Evolutionary conservation across 257 asterid genomes (phyloP), one percentile per base, ranked within the genome.

Genomic region (Ilex aquifolium): DNA sequence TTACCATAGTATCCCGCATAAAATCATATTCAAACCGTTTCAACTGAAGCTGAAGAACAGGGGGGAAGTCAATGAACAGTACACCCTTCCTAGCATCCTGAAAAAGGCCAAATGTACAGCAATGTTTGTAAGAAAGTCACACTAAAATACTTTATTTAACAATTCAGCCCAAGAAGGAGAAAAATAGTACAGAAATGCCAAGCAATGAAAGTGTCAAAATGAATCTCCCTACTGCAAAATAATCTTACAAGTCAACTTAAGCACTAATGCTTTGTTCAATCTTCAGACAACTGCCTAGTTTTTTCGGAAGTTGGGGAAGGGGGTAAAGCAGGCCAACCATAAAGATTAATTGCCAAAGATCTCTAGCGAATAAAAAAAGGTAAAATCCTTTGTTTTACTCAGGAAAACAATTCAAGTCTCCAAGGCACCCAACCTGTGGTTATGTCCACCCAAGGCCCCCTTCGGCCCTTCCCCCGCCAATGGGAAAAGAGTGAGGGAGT

Each of bases 81-180:
- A 85, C 94, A 62, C 96, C 96, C 75, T 83, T 88, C 82, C 68
- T 84, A 63, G 96, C 95, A 75, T 88, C 96, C 96, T 88, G 92
- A 60, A 75, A 70, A n/a, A 56, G 85, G 68, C 81, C 83, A 93
- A 72, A 87, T 93, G 81, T 87, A 88, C 62, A 87, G 95, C 67
- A 87, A 4, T 8, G 8, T 8, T 36, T 36, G 42, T 36, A 36
- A 36, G 42, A 36, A 36, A 36, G 27, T 21, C 27, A 21, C 27
- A 21, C 27, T 21, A 21, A 21, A 21, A 21, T 21, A 21, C 1
- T 21, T 21, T 21, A 21, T n/a, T n/a, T n/a, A n/a, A n/a, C n/a
- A n/a, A n/a, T n/a, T n/a, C n/a, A n/a, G 40, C 40, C 7, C 95
- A 42, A 90, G 93, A 64, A 93, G 95, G 75, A 87, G 84, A 3